Evolutionary conservation across 2,329 filamentous ascomycete genomes (phyloP).

Genomic region (Fusarium sp.): DNA sequence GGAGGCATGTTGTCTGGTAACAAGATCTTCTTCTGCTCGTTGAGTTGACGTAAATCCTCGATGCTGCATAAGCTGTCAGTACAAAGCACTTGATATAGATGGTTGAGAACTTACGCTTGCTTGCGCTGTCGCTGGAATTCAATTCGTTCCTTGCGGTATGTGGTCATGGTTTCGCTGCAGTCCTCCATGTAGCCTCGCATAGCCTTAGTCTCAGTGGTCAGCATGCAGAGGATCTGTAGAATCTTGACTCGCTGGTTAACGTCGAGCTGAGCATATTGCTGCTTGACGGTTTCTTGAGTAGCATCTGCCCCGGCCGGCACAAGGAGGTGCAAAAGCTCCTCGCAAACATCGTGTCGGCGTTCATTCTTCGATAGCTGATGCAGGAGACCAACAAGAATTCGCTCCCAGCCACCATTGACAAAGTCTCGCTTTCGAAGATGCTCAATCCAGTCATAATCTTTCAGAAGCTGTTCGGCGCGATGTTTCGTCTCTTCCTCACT

Average conservation of each 20-base stretch:
- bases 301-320: conserved; percentile 82
- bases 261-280: conserved; percentile 80
- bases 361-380: conserved; percentile 85
- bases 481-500: conserved; percentile 66
- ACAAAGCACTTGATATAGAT: neutral
- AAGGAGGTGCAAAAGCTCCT: conserved; percentile 83
- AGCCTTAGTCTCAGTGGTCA: conserved; percentile 87
- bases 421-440: conserved; percentile 87
- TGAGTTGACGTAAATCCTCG: conserved; percentile 76
- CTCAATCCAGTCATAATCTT: conserved; percentile 84
- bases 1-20: conserved; percentile 78
- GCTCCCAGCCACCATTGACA: conserved; percentile 87
- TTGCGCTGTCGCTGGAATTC: conserved; percentile 85
- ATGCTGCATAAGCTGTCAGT: conserved; percentile 59
- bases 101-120: conserved; percentile 63
- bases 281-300: conserved; percentile 76
- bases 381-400: conserved; percentile 87
- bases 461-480: conserved; percentile 80
- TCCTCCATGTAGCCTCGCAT: conserved; percentile 91
- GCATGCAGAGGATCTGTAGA: conserved; percentile 85
- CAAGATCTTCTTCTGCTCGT: conserved; percentile 78
- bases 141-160: conserved; percentile 94
- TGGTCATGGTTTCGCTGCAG: conserved; percentile 93
- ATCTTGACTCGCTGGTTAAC: conserved; percentile 84
- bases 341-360: conserved; percentile 76